Conservation (phyloP, 495 filamentous ascomycete species). For the Barbatosphaeria neglecta region DNA sequence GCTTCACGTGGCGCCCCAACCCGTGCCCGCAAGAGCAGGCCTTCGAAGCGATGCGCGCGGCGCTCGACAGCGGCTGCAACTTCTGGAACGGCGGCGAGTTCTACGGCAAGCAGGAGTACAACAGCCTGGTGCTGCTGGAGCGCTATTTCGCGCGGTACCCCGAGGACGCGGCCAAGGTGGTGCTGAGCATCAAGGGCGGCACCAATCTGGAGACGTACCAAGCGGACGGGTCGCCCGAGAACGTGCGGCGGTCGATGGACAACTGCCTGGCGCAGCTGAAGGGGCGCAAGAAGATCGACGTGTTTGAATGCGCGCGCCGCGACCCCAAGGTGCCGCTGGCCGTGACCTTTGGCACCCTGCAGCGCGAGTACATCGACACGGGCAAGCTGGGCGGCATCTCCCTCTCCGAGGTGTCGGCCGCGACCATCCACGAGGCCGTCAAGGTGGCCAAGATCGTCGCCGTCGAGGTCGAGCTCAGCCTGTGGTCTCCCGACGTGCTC, state of each 20-base stretch:
- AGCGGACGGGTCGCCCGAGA: conserved; percentile 50
- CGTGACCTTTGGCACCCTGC: conserved; percentile 39
- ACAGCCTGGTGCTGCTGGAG: conserved; percentile 48
- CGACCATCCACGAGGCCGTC: conserved; percentile 62
- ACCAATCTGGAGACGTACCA: conserved; percentile 15
- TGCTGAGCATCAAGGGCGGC: conserved; percentile 53
- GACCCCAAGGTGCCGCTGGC: conserved; percentile 46
- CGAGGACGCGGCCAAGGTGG: conserved; percentile 49
- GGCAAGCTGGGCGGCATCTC: conserved; percentile 74
- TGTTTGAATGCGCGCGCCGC: conserved; percentile 67
- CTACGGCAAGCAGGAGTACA: conserved; percentile 58
- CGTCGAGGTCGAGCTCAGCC: conserved; percentile 70
- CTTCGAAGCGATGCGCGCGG: conserved; percentile 55
- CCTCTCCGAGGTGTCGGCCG: conserved; percentile 59
- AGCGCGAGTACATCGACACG: conserved; percentile 52
- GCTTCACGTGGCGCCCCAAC: conserved; percentile 61
- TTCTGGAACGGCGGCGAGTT: conserved; percentile 78
- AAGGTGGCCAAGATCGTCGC: conserved; percentile 57
- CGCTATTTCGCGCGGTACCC: conserved; percentile 53
- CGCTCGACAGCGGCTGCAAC: conserved; percentile 52
- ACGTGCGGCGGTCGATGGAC: conserved; percentile 55
- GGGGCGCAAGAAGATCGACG: conserved; percentile 69
- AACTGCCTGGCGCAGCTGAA: conserved; percentile 49
- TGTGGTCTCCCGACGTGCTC: conserved; percentile 57
- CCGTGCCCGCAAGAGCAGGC: conserved; percentile 48